Base-by-base conservation (phyloP, 2,329 filamentous ascomycete species). In the Ophiostoma ips region DNA sequence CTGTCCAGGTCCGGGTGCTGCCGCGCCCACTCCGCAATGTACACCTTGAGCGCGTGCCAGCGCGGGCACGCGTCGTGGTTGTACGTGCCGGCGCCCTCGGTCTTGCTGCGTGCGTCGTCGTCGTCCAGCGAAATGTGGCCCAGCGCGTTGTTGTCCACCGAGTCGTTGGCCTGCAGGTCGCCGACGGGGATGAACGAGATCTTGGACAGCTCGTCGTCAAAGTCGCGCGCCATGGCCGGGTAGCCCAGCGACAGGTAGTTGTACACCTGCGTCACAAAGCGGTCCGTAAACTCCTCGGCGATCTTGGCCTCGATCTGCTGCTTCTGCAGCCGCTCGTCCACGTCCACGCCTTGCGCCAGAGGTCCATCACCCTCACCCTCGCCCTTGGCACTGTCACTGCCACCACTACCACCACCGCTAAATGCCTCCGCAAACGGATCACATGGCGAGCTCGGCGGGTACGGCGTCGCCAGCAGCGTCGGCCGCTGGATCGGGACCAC, bases 231-330 rank as follows among this genome's bases (percentile, higher is more conserved):
- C 59, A 88, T 79, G 33, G 86, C 82, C 3, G 90, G 89, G 63
- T 95, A 95, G 5, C 90, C 90, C 5, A 96, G 75, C 0, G 87
- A 94, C 15, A 96, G 73, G 64, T 96, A 96, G 64, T 96, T 95
- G 73, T 94, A 96, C 8, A 96, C 89, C 65, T 96, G 90, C 0
- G 89, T 95, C 50, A 95, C 79, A 62, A 95, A 95, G 3, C 72
- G 72, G 62, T 95, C 87, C 53, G 82, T 73, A 59, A 92, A 94
- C 64, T 95, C 88, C 48, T 66, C 64, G 4, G 67, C 61, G 53
- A 80, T 76, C 58, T 72, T 71, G 48, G 75, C 72, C 55, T 76
- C 68, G 1, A 66, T 64, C 57, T 77, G 73, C 15, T 67, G 70
- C 12, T 66, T 65, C 6, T 28, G 66, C 15, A 76, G 62, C 16